Conservation (phyloP, 345 rosid genomes). For the Passiflora organensis region DNA sequence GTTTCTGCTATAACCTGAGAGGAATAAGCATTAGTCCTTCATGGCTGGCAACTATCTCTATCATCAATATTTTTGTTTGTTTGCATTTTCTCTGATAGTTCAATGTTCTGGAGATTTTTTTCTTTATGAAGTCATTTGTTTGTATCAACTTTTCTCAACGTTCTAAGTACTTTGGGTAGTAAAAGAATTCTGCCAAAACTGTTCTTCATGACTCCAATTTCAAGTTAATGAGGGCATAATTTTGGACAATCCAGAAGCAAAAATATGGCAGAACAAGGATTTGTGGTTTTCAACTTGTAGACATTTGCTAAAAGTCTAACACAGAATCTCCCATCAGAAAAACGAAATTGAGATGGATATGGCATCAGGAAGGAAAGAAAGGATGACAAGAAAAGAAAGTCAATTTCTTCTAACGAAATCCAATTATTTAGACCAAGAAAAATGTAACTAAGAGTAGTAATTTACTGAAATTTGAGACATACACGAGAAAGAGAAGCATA, state of each 20-base stretch:
- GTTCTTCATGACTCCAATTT: not conserved
- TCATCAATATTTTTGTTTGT: not conserved
- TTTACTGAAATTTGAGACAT: too few relatives aligned
- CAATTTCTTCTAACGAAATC: not conserved
- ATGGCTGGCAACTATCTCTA: not conserved
- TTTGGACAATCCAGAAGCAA: too few relatives aligned
- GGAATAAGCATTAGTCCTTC: not conserved
- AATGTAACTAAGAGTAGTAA: not conserved
- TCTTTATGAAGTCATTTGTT: not conserved
- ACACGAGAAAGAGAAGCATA: conserved; percentile 25
- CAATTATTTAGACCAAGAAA: not conserved
- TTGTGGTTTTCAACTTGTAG: too few relatives aligned
- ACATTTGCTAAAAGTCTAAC: too few relatives aligned
- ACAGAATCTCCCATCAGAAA: not conserved
- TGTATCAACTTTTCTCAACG: not conserved
- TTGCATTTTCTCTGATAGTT: too few relatives aligned
- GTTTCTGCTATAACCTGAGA: too few relatives aligned
- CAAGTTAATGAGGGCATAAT: too few relatives aligned
- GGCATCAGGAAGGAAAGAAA: not conserved
- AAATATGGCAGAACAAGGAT: too few relatives aligned
- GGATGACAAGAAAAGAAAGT: not conserved
- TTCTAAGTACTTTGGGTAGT: not conserved
- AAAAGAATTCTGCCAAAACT: not conserved
- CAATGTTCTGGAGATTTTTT: not conserved
- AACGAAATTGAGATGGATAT: not conserved